phyloP scores from a whole-genome alignment of 2,329 filamentous ascomycete genomes.

The Claviceps lovelessii region DNA sequence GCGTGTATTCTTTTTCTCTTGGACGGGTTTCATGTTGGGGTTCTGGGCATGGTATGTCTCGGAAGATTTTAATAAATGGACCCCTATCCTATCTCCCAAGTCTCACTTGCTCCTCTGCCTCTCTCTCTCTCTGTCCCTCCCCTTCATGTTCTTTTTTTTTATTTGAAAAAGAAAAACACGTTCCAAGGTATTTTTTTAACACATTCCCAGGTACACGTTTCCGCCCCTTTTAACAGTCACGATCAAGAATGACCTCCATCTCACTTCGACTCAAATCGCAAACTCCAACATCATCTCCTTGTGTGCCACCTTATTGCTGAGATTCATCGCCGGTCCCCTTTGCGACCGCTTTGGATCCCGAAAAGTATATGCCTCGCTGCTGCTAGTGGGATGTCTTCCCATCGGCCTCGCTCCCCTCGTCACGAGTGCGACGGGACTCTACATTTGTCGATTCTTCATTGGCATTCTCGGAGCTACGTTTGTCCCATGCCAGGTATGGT shows the following conservation, averaged over 20 bases:
- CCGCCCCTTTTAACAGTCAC: slow-evolving; percentile 65
- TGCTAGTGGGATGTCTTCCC: slow-evolving; percentile 68
- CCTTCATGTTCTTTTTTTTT: too few species aligned
- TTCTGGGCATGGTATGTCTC: slow-evolving; percentile 62
- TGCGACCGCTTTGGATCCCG: slow-evolving; percentile 77
- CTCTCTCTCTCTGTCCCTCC: not conserved
- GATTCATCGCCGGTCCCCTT: slow-evolving; percentile 64
- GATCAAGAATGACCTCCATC: slow-evolving; percentile 63
- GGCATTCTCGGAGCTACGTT: slow-evolving; percentile 67
- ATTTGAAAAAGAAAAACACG: too few species aligned
- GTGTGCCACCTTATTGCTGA: slow-evolving; percentile 53
- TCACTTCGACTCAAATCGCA: slow-evolving; percentile 56
- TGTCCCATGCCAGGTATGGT: slow-evolving; percentile 84
- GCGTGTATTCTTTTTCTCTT: slow-evolving; percentile 80
- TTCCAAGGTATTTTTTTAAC: not conserved
- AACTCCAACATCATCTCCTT: slow-evolving; percentile 88
- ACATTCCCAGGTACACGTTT: slow-evolving; percentile 55
- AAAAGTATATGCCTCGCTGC: slow-evolving; percentile 59
- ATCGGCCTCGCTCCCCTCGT: slow-evolving; percentile 71
- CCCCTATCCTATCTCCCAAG: not conserved
- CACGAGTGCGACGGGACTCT: slow-evolving; percentile 46
- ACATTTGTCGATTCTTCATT: slow-evolving; percentile 63
- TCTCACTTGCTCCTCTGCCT: not conserved
- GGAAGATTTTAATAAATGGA: not conserved
- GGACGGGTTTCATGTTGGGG: slow-evolving; percentile 72